Conservation (phyloP, 306 rosid genomes). For the Quercus robur region DNA sequence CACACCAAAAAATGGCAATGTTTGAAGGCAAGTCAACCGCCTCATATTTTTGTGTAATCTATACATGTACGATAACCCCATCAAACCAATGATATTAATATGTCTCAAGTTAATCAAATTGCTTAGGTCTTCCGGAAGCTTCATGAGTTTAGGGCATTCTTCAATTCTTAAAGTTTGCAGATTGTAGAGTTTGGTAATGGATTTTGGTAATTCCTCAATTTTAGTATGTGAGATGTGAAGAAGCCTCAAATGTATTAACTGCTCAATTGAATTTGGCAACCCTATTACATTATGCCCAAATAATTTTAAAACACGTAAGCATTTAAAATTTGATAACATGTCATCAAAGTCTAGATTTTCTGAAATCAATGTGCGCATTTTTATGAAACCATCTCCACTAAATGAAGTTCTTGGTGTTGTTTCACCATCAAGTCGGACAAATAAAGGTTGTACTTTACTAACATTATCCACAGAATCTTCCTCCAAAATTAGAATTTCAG, state of each 20-base stretch:
- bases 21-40: too few relatives aligned
- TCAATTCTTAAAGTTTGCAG: slow-evolving; percentile 2
- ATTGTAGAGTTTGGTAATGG: too few relatives aligned
- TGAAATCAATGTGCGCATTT: neutral
- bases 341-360: neutral
- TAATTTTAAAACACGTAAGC: slow-evolving; percentile 9
- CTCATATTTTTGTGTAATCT: too few relatives aligned
- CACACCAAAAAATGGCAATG: too few relatives aligned
- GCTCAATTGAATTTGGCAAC: neutral
- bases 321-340: neutral
- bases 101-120: too few relatives aligned
- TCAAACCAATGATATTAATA: fast-evolving
- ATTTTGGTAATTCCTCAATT: too few relatives aligned
- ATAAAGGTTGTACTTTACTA: neutral
- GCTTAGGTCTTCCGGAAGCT: too few relatives aligned
- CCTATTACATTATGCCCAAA: neutral
- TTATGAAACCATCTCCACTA: neutral
- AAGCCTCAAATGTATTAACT: neutral
- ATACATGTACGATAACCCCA: too few relatives aligned
- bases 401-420: neutral
- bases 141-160: too few relatives aligned
- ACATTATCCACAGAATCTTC: neutral
- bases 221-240: fast-evolving
- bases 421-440: fast-evolving
- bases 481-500: neutral